A percentile compares a stretch with the other conserved stretches of the same genome.
These are phyloP conservation scores for Blastocladiella emersonii DNA, from an alignment of 371 early-diverging fungal genomes.

Conservation along the genomic window DNA sequence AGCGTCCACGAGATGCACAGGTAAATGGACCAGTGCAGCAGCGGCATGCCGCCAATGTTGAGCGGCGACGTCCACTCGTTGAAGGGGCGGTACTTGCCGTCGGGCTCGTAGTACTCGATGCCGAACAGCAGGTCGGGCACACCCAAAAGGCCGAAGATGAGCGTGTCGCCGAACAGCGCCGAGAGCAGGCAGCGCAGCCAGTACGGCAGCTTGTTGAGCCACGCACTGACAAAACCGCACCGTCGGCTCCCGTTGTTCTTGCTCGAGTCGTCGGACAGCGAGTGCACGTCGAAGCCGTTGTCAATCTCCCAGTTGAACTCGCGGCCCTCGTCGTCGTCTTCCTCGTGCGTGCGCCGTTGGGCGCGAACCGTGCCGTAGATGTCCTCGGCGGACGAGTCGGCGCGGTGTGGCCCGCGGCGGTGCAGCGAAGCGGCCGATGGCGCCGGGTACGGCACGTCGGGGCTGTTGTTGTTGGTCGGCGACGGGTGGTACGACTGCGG, in stretches of 20 bases:
- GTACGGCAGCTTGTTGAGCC: neutral
- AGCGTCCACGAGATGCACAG: neutral
- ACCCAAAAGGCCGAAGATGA: constrained; percentile 4
- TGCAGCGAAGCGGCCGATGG: too few relatives aligned
- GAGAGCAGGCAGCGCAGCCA: neutral
- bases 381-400: too few relatives aligned
- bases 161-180: constrained; percentile 1
- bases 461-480: too few relatives aligned
- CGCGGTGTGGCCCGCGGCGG: too few relatives aligned
- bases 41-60: constrained; percentile 6
- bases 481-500: too few relatives aligned
- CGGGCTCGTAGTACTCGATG: neutral
- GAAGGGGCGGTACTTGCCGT: neutral
- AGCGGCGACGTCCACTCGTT: constrained; percentile 1
- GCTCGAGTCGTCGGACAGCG: too few relatives aligned
- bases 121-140: constrained; percentile 5
- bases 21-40: constrained; percentile 4
- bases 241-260: neutral
- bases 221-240: neutral
- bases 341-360: too few relatives aligned
- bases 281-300: too few relatives aligned
- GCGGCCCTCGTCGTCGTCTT: too few relatives aligned
- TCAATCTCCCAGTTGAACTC: too few relatives aligned
- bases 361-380: too few relatives aligned
- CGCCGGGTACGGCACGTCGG: too few relatives aligned